phyloP scores from a whole-genome alignment of 2,329 filamentous ascomycete genomes.

The Aspergillus sp. region DNA sequence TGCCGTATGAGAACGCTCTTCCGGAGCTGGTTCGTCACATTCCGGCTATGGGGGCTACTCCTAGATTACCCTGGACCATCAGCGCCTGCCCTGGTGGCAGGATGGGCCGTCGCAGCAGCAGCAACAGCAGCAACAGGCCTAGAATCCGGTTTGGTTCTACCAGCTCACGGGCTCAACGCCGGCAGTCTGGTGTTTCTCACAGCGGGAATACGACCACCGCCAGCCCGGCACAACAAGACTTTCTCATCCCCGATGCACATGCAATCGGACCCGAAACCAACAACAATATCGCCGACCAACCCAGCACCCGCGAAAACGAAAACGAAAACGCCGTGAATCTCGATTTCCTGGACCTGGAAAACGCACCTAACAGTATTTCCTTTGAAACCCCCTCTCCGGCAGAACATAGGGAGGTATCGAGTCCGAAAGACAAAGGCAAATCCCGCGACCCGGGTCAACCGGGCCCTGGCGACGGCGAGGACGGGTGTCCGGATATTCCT shows the following conservation, averaged over 20 bases:
- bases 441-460: background rate
- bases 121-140: too few relatives aligned
- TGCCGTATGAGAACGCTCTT: slow-evolving; percentile 13
- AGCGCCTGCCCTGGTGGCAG: background rate
- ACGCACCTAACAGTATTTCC: too few relatives aligned
- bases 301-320: background rate
- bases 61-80: slow-evolving; percentile 14
- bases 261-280: too few relatives aligned
- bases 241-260: too few relatives aligned
- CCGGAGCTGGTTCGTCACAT: slow-evolving; percentile 15
- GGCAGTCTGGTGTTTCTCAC: too few relatives aligned
- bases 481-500: background rate
- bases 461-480: background rate
- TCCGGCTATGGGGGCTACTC: slow-evolving; percentile 8
- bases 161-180: too few relatives aligned
- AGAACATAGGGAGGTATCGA: too few relatives aligned
- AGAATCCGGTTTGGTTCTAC: too few relatives aligned
- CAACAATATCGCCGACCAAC: too few relatives aligned
- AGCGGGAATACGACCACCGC: too few relatives aligned
- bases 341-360: slow-evolving; percentile 3
- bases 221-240: too few relatives aligned
- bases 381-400: too few relatives aligned
- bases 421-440: background rate
- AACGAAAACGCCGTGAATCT: slow-evolving; percentile 2
- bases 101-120: background rate